Evolutionary conservation across 768 basidiomycete genomes (phyloP).

Genomic region (Mycena belliarum): DNA sequence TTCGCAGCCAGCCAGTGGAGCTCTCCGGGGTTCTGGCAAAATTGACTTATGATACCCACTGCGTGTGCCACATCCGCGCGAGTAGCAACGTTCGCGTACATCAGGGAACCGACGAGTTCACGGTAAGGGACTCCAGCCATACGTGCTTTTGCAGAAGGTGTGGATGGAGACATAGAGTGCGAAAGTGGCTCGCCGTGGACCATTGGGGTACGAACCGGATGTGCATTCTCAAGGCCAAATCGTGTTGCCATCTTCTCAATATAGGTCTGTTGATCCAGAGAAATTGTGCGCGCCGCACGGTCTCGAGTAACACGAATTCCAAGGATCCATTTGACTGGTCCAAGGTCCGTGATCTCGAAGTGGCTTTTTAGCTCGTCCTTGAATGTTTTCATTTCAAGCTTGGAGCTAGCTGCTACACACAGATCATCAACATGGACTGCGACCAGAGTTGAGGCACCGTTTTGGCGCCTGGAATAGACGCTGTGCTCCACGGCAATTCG

Average conservation of each 20-base stretch:
- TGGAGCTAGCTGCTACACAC: conserved; percentile 9
- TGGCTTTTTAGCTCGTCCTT: conserved; percentile 6
- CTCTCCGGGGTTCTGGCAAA: conserved; percentile 19
- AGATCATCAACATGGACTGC: conserved; percentile 32
- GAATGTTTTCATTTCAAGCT: neutral
- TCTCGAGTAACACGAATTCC: conserved; percentile 26
- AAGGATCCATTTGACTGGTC: conserved; percentile 24
- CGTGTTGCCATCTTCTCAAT: neutral
- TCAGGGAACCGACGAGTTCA: neutral
- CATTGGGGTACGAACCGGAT: neutral
- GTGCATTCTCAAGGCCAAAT: neutral
- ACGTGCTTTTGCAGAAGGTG: neutral
- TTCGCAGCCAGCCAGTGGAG: conserved; percentile 34
- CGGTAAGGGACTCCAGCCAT: neutral
- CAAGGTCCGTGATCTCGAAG: conserved; percentile 27
- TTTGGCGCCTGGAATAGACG: conserved; percentile 15
- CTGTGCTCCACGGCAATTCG: conserved; percentile 21
- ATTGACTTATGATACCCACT: conserved; percentile 16
- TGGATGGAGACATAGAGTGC: neutral
- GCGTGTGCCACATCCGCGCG: conserved; percentile 22
- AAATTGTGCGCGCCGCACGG: neutral
- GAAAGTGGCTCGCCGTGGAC: neutral
- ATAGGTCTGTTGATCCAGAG: neutral
- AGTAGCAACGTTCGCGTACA: conserved; percentile 11
- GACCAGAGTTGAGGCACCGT: neutral